Base-by-base conservation (phyloP, 139 green algal species). In the Chlamydomonas applanata region DNA sequence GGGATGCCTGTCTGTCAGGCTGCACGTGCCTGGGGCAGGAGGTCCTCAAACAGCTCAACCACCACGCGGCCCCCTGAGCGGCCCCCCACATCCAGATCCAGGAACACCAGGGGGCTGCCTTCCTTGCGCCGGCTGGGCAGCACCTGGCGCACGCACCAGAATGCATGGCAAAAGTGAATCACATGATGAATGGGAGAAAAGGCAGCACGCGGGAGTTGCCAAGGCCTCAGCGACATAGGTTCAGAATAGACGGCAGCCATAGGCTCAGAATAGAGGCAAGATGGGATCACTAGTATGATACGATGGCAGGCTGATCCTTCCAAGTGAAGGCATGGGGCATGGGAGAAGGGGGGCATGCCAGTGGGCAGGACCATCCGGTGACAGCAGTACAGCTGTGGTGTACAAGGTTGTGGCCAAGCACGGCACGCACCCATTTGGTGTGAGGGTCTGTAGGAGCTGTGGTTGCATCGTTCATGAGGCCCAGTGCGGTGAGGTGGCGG, bases 1-100 rank as follows among this genome's bases (percentile, higher is more conserved):
- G n/a, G n/a, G n/a, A n/a, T n/a, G n/a, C n/a, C n/a, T n/a, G n/a
- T n/a, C n/a, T n/a, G n/a, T 30, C n/a, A 66, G 25, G 25, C 59
- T 25, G 24, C n/a, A 29, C 59, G 22, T 9, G 35, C 59, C n/a
- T 40, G 59, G 11, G 59, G 59, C 4, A 30, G n/a, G 3, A 66
- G n/a, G 30, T 66, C 59, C 29, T 66, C n/a, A 35, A 66, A 66
- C 24, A 66, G 59, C 59, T 66, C 59, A 29, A 66, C n/a, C 2
- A 66, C 59, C 24, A 66, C 59, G 4, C n/a, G 59, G n/a, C 59
- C 59, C 11, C 11, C 59, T 36, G 22, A 24, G 35, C 22, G 20
- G 9, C 20, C 24, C 4, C 22, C 24, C 20, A 62, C 4, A 11
- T 29, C 9, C 9, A 62, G 25, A 22, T 66, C 59, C 24, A 66